phyloP scores from a whole-genome alignment of 2,329 filamentous ascomycete genomes.

The Pezicula radicicola region DNA sequence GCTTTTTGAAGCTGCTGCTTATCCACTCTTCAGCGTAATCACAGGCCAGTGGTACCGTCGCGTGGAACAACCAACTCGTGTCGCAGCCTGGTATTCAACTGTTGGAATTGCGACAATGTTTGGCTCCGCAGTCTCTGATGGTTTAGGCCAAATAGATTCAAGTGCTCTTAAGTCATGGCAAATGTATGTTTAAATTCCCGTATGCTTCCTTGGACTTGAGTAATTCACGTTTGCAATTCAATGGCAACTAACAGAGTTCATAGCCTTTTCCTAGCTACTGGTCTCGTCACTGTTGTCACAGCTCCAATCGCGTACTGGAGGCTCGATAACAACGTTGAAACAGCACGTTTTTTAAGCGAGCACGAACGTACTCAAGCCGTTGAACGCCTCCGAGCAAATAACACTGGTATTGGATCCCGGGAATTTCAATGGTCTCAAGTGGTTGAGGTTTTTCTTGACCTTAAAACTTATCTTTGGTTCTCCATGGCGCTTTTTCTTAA shows the following conservation, averaged over 20 bases:
- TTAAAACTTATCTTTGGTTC: slow-evolving; percentile 57
- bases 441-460: slow-evolving; percentile 43
- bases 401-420: slow-evolving; percentile 71
- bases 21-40: slow-evolving; percentile 34
- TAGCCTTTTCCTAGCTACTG: slow-evolving; percentile 66
- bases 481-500: slow-evolving; percentile 59
- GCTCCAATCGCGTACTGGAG: slow-evolving; percentile 56
- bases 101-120: slow-evolving; percentile 28
- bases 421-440: slow-evolving; percentile 68
- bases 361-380: slow-evolving; percentile 66
- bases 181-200: slow-evolving; percentile 19
- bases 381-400: slow-evolving; percentile 69
- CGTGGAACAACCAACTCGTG: slow-evolving; percentile 33
- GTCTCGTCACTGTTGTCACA: slow-evolving; percentile 54
- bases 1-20: slow-evolving; percentile 60
- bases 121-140: slow-evolving; percentile 27
- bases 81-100: slow-evolving; percentile 31
- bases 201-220: no score
- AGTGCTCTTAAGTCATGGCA: slow-evolving; percentile 32
- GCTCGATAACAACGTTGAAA: slow-evolving; percentile 51
- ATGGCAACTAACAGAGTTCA: slow-evolving; percentile 41
- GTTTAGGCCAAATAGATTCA: slow-evolving; percentile 40
- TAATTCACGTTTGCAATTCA: no score
- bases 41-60: slow-evolving; percentile 36
- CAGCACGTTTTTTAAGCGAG: slow-evolving; percentile 56